Base-by-base conservation (phyloP, 1,284 basidiomycete genomes). In the Pseudozyma tsukubaensis region DNA sequence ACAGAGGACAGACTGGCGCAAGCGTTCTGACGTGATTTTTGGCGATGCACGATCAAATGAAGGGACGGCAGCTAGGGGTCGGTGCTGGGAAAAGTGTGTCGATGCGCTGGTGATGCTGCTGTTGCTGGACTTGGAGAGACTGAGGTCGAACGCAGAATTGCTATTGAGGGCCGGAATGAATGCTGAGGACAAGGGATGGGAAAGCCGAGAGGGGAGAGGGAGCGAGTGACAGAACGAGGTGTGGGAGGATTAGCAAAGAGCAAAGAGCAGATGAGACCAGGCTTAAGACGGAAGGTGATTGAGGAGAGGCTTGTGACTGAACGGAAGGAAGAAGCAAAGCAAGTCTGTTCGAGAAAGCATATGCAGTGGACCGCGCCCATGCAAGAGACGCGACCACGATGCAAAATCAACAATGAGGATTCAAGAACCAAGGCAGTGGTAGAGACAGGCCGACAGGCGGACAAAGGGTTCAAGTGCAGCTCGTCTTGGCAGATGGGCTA, bases 11-110 rank as follows among this genome's bases (percentile, higher is more conserved):
- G 35, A 18, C 19, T 29, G 18, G 53, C 40, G 52, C 24, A 16
- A 35, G 34, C 29, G 24, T 29, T 45, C 12, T 43, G 19, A 3
- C 11, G 19, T 37, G 35, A 35, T 29, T 55, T 29, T 7, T 32
- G 40, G 37, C 12, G 40, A 36, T 49, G 61, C 44, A n/a, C 18
- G 35, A 8, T 29, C 45, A 59, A 54, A 65, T 65, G 62, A 57
- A 64, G 19, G 10, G 44, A 53, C 24, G 55, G 45, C 32, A 51
- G 21, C 21, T 21, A 16, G 32, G 18, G 18, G 37, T 39, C 37
- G 37, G 16, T 39, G 37, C 3, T 29, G 24, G 24, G 24, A 29
- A 29, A 21, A 54, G 40, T 52, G 34, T 34, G 51, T 16, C 40
- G 47, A 34, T 58, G 47, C 47, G 44, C 10, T 12, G 18, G 24